Conservation (phyloP, 2,329 filamentous ascomycete species). For the Sclerotinia nivalis region DNA sequence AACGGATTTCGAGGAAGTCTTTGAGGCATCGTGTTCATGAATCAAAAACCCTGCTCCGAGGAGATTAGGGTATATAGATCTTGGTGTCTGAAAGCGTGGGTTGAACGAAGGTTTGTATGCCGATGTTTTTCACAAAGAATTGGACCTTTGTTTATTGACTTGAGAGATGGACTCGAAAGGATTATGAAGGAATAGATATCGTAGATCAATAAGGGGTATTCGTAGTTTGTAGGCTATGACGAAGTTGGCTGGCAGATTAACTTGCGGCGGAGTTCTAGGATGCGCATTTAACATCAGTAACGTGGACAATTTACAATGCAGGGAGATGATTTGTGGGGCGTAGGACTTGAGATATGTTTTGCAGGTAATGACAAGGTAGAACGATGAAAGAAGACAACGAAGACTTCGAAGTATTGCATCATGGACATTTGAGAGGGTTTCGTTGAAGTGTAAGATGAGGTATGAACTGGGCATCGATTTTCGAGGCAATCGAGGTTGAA, state of each 20-base stretch:
- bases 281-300: conserved; percentile 22
- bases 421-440: conserved; percentile 20
- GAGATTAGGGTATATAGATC: conserved; percentile 23
- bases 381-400: conserved; percentile 19
- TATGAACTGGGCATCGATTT: not conserved
- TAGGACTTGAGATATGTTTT: not conserved
- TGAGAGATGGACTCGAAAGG: conserved; percentile 13
- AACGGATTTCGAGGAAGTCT: conserved; percentile 42
- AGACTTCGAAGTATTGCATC: conserved; percentile 11
- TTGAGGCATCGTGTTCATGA: conserved; percentile 42
- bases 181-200: conserved; percentile 24
- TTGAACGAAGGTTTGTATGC: not conserved
- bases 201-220: conserved; percentile 26
- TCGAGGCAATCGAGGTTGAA: conserved; percentile 7
- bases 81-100: not conserved
- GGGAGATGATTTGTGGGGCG: conserved; percentile 17
- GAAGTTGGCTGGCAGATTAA: conserved; percentile 18
- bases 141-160: conserved; percentile 14
- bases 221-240: conserved; percentile 15
- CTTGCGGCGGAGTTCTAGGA: conserved; percentile 28
- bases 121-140: conserved; percentile 3
- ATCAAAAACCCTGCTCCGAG: conserved; percentile 25
- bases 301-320: conserved; percentile 24
- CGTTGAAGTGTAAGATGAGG: conserved; percentile 23
- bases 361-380: conserved; percentile 13